A percentile compares a stretch with the other conserved stretches of the same genome.
Conservation (phyloP, 1,284 basidiomycete species). For the Moesziomyces aphidis region DNA sequence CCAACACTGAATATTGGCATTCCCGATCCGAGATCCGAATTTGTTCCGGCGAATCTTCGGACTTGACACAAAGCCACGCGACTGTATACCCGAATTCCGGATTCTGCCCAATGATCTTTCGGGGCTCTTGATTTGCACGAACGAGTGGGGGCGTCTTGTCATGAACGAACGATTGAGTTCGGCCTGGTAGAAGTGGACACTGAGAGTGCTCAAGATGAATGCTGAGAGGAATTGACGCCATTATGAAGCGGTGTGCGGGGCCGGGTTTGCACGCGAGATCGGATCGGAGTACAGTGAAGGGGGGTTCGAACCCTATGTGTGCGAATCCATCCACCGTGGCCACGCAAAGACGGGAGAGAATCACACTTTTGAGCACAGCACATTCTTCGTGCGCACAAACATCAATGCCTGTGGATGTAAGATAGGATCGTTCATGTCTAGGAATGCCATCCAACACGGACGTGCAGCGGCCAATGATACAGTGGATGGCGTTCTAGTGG, state of each 20-base stretch:
- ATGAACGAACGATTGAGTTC: too few relatives aligned
- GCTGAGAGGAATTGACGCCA: too few relatives aligned
- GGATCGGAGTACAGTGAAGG: neutral
- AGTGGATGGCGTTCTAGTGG: neutral
- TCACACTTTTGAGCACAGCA: too few relatives aligned
- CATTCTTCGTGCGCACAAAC: too few relatives aligned
- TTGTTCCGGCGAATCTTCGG: conserved; percentile 9
- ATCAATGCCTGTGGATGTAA: too few relatives aligned
- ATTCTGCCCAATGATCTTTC: neutral
- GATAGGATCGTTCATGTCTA: neutral
- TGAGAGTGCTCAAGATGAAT: neutral
- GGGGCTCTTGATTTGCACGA: too few relatives aligned
- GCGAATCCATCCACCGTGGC: neutral
- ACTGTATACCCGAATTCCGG: conserved; percentile 34
- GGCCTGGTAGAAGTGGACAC: too few relatives aligned
- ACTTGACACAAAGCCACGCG: conserved; percentile 1
- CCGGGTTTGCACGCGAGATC: neutral
- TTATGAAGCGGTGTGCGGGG: too few relatives aligned
- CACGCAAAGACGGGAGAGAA: too few relatives aligned
- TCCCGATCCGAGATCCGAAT: conserved; percentile 21
- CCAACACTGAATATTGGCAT: neutral
- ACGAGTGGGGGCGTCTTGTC: too few relatives aligned
- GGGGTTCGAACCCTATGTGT: neutral
- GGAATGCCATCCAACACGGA: neutral
- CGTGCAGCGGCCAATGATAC: neutral